Base-by-base conservation (phyloP, 345 rosid species). In the Gossypium raimondii region DNA sequence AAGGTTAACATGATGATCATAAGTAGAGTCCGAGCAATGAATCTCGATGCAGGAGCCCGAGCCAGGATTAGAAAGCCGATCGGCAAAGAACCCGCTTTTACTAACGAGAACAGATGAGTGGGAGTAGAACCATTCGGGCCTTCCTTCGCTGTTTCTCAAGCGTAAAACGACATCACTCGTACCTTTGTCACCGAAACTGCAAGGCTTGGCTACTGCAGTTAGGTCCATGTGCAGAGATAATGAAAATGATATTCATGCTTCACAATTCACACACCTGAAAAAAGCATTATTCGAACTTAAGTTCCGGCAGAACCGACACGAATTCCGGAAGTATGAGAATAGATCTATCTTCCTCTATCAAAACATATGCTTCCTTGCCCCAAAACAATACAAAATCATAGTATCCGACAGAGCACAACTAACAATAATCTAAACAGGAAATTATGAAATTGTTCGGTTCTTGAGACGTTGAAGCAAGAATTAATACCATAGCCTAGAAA, bases 41-140 rank as follows among this genome's bases (percentile, higher is more conserved):
- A 82, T 70, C 80, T 84, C 82, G 45, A 81, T 57, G 72, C 70
- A 69, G 22, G 68, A 2, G 20, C 79, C 73, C 9, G 81, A 60
- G 20, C 75, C 69, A 0, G 73, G 75, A 75, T 59, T 47, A 29
- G 87, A 78, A 60, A 80, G 70, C 81, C 45, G 73, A 58, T 86
- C 80, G 0, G 85, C 80, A 65, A 87, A 84, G 73, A 78, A 82
- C 79, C 84, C 68, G 77, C 91, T 82, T 74, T 76, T 84, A 11
- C 38, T 80, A 45, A 66, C 77, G 17, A 86, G 81, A 43, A 83
- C 34, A 12, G 78, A 75, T 25, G 89, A 77, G 70, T 84, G 85
- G 34, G 78, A 80, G 70, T 81, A 77, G 61, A 85, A 82, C 52
- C 48, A 34, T 73, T 87, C 84, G 29, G 86, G 81, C 72, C 84